Evolutionary conservation across 1,139 yeast genomes (phyloP).

Genomic region (Geotrichum bryndzae): DNA sequence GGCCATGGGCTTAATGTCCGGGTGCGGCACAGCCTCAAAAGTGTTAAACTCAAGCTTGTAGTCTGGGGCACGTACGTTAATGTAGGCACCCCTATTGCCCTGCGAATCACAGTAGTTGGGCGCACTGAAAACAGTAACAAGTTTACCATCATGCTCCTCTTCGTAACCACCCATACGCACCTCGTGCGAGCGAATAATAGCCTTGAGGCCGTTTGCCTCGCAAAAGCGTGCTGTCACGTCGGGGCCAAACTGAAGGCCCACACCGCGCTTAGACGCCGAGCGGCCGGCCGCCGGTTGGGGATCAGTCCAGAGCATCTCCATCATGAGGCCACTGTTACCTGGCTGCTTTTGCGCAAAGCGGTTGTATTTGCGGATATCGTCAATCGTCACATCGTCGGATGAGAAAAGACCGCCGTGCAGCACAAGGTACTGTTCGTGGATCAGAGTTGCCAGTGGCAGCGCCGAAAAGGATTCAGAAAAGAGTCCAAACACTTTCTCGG

Average conservation of each 20-base stretch:
- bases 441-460: constrained; percentile 78
- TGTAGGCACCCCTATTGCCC: constrained; percentile 85
- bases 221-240: constrained; percentile 83
- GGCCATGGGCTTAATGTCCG: constrained; percentile 92
- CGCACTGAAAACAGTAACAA: constrained; percentile 91
- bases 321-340: constrained; percentile 83
- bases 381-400: constrained; percentile 60
- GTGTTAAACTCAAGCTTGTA: constrained; percentile 50
- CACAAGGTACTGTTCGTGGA: constrained; percentile 64
- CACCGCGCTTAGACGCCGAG: constrained; percentile 87
- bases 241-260: constrained; percentile 95
- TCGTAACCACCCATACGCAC: constrained; percentile 90
- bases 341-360: constrained; percentile 71
- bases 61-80: constrained; percentile 57
- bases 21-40: constrained; percentile 83
- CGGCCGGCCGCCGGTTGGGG: constrained; percentile 79
- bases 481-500: constrained; percentile 73
- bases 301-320: constrained; percentile 97
- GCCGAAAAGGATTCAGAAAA: constrained; percentile 84
- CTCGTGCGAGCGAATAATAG: constrained; percentile 89
- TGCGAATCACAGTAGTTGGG: constrained; percentile 95
- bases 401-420: constrained; percentile 97
- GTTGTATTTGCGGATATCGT: constrained; percentile 67
- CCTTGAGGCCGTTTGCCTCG: constrained; percentile 61
- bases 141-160: constrained; percentile 75